Evolutionary conservation across 2,329 filamentous ascomycete species (phyloP).

Genomic region (Hypocreales sp.): DNA sequence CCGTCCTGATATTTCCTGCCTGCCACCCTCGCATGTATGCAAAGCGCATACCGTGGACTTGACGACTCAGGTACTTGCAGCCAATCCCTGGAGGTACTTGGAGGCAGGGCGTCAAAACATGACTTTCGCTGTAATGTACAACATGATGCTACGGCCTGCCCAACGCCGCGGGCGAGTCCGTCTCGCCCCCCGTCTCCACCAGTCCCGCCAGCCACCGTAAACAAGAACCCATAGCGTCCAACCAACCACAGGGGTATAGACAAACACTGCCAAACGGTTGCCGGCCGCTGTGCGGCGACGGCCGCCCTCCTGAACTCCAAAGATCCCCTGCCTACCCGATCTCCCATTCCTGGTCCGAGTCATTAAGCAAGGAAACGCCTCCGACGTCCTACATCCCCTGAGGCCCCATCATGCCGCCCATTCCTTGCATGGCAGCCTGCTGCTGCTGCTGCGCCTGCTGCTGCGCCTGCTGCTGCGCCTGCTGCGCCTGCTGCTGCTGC

Average conservation of each 20-base stretch:
- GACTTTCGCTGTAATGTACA: too few species aligned
- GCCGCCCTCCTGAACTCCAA: conserved; percentile 1
- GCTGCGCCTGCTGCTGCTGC: conserved; percentile 20
- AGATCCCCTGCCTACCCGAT: background rate
- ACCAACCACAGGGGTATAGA: conserved; percentile 2
- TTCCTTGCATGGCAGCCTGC: conserved; percentile 30
- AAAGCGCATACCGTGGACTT: too few species aligned
- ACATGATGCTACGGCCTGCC: too few species aligned
- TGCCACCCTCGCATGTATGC: too few species aligned
- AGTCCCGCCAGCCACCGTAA: too few species aligned
- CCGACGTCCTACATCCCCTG: conserved; percentile 26
- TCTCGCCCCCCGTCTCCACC: too few species aligned
- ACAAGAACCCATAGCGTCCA: background rate
- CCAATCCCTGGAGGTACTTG: too few species aligned
- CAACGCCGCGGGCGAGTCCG: too few species aligned
- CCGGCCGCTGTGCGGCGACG: background rate
- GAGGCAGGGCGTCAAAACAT: too few species aligned
- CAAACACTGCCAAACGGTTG: background rate
- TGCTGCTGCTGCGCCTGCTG: conserved; percentile 15
- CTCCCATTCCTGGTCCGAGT: background rate
- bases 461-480: conserved; percentile 15
- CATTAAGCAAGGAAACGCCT: background rate
- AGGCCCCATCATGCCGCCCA: conserved; percentile 37
- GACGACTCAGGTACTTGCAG: too few species aligned
- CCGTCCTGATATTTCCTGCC: too few species aligned